A percentile compares a stretch with the other conserved stretches of the same genome.
Evolutionary conservation across 1,284 basidiomycete genomes (phyloP).

Genomic region (Wallemia hederae): DNA sequence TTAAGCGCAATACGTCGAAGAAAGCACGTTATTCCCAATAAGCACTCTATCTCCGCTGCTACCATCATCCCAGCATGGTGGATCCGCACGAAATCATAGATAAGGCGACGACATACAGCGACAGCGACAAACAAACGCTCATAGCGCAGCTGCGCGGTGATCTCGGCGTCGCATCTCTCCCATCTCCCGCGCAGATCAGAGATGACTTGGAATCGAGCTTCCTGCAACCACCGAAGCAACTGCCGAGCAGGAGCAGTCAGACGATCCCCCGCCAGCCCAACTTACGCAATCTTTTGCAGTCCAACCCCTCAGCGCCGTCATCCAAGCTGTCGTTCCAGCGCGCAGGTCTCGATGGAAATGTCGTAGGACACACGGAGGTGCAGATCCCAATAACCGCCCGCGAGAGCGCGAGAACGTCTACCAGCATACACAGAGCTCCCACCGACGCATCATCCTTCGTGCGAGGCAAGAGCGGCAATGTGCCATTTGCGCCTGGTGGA

Average conservation of each 20-base stretch:
- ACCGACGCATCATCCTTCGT: conserved; percentile 40
- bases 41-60: no score
- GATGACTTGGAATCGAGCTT: not conserved
- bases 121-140: not conserved
- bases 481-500: conserved; percentile 77
- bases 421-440: conserved; percentile 11
- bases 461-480: conserved; percentile 64
- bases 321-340: conserved; percentile 47
- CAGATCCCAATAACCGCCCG: not conserved
- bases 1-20: no score
- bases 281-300: not conserved
- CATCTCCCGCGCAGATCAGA: not conserved
- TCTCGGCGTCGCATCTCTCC: not conserved
- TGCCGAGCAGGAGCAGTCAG: not conserved
- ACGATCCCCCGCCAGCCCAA: not conserved
- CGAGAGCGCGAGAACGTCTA: conserved; percentile 1
- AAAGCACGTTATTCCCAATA: no score
- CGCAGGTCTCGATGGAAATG: conserved; percentile 42
- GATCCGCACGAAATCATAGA: not conserved
- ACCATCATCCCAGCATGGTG: no score
- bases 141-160: not conserved
- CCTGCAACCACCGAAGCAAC: not conserved
- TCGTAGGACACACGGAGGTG: not conserved
- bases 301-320: conserved; percentile 36
- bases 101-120: not conserved